phyloP scores from a whole-genome alignment of 176 grass and related monocot genomes.

The Eragrostis curvula region DNA sequence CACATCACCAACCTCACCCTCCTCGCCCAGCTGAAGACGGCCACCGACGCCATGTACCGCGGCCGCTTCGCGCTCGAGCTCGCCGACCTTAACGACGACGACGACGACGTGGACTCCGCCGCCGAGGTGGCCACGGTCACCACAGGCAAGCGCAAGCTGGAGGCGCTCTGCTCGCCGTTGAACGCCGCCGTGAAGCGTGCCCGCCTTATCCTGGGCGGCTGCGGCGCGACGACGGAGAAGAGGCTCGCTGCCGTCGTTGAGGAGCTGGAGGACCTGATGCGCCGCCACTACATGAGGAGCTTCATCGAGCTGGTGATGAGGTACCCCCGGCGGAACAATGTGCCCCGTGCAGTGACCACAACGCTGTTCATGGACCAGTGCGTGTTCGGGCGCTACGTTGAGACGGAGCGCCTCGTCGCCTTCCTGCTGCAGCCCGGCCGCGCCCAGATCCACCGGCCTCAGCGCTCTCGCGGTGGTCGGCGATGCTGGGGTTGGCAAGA shows the following conservation, averaged over 20 bases:
- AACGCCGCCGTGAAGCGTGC: conserved; percentile 19
- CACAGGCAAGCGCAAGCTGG: too few relatives aligned
- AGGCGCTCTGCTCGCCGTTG: conserved; percentile 1
- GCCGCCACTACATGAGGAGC: conserved; percentile 40
- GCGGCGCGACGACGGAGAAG: neutral
- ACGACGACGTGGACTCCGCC: neutral
- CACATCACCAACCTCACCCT: conserved; percentile 56
- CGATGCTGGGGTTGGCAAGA: conserved; percentile 44
- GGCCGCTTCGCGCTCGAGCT: conserved; percentile 45
- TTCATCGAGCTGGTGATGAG: too few relatives aligned
- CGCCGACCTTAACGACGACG: conserved; percentile 27
- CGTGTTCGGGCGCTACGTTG: too few relatives aligned
- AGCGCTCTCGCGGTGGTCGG: conserved; percentile 42
- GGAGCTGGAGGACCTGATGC: conserved; percentile 43
- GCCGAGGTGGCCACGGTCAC: neutral
- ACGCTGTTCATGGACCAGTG: too few relatives aligned
- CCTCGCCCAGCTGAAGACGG: conserved; percentile 41
- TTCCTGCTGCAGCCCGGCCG: conserved; percentile 35
- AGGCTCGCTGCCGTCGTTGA: conserved; percentile 9
- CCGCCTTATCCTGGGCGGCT: neutral
- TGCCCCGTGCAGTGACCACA: too few relatives aligned
- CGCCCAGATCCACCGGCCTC: neutral
- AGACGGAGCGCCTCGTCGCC: conserved; percentile 45
- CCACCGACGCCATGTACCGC: conserved; percentile 43
- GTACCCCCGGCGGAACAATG: too few relatives aligned